Evolutionary conservation across 129 eudicot genomes (phyloP).

Genomic region (carrot (Daucus carota)): DH1_v3.0 NC_030387.2:34545001-34545500

Average conservation of each 20-base stretch:
- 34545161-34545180: neutral
- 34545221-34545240: neutral
- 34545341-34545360: neutral
- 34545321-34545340: neutral
- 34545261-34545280: neutral
- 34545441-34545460: neutral
- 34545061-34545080: neutral
- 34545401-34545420: neutral
- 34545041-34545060: neutral
- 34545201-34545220: neutral
- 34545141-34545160: neutral
- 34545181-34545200: neutral
- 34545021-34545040: neutral
- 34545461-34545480: neutral
- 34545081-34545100: neutral
- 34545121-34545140: neutral
- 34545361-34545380: neutral
- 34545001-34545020: neutral
- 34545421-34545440: neutral
- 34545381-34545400: neutral
- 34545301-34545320: neutral
- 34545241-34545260: neutral
- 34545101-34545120: neutral
- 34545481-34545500: neutral
- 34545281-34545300: neutral